Conservation (phyloP, 2,329 filamentous ascomycete genomes). For the Chaetomiaceae sp. region DNA sequence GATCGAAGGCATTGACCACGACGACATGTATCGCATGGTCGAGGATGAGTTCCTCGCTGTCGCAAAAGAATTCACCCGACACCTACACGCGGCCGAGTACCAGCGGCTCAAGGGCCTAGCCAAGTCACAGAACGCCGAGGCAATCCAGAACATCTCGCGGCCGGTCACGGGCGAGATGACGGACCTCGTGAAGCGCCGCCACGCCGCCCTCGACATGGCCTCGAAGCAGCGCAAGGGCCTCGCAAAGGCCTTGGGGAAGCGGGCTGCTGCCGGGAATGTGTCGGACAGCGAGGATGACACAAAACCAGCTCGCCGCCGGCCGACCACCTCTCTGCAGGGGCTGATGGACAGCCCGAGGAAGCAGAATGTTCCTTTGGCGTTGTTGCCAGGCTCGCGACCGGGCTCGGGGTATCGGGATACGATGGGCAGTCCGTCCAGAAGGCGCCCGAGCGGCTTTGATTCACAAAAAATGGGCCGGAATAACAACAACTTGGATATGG, state of each 20-base stretch:
- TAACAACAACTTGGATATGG: not conserved
- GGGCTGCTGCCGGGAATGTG: conserved; percentile 9
- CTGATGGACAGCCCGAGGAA: conserved; percentile 40
- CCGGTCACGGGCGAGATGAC: conserved; percentile 44
- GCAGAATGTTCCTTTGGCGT: conserved; percentile 21
- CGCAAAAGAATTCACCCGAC: conserved; percentile 65
- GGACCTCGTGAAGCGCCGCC: conserved; percentile 32
- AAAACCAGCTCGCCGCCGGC: conserved; percentile 28
- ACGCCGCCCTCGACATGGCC: conserved; percentile 33
- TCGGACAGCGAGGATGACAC: conserved; percentile 26
- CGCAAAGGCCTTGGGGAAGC: conserved; percentile 19
- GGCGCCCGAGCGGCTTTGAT: not conserved
- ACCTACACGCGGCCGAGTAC: conserved; percentile 75
- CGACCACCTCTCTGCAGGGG: conserved; percentile 37
- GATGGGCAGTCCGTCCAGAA: conserved; percentile 2
- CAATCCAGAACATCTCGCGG: conserved; percentile 47
- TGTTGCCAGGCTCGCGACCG: conserved; percentile 15
- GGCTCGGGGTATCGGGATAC: not conserved
- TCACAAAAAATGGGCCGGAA: not conserved
- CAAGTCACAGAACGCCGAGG: conserved; percentile 48
- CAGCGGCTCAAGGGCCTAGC: conserved; percentile 58
- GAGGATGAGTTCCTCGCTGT: conserved; percentile 71
- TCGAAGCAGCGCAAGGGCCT: conserved; percentile 35
- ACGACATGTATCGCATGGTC: conserved; percentile 76
- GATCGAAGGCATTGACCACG: conserved; percentile 57